Base-by-base conservation (phyloP, 2,329 filamentous ascomycete genomes). In the Stagonosporopsis rhizophila region DNA sequence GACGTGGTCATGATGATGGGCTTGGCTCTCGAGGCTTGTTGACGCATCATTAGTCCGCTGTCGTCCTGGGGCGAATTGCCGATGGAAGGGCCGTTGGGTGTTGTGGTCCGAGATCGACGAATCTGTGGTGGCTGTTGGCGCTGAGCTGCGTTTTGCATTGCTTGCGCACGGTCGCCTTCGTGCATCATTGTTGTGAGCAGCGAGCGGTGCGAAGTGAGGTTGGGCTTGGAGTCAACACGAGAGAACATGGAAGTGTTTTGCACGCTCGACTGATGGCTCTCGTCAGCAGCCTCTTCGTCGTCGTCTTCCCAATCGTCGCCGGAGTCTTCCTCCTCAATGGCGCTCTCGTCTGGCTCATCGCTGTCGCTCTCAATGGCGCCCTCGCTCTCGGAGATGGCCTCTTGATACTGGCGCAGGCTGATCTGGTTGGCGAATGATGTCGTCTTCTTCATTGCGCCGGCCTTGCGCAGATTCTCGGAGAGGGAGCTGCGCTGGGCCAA, bases 101-200 rank as follows among this genome's bases (percentile, higher is more conserved):
- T 91, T 76, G 73, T 88, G 80, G 81, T 89, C 79, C 77, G 88
- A 78, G 85, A 85, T 59, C 83, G 79, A 57, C 82, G 79, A 35
- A 86, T 76, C 6, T 80, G 80, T 17, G 83, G 81, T n/a, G 81
- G 80, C 3, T 84, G 85, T 3, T 84, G 85, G 56, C 76, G 75
- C 7, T 83, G 83, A 9, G 88, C 88, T 48, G 83, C 85, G 72
- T 88, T 88, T 60, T 87, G 84, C n/a, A 94, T 83, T 50, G 82
- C 87, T 69, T 82, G 83, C 44, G 88, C 85, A 46, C 90, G 88
- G 74, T 91, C 89, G 62, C 86, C 89, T 71, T 96, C 88, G 66
- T 91, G 89, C 73, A 99, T 87, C 83, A 94, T 89, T 48, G 94
- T 87, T 0, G 93, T 97, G 64, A 99, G 89, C 37, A 98, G 85